Conservation (phyloP, 2,329 filamentous ascomycete genomes). For the Grosmannia penicillata region DNA sequence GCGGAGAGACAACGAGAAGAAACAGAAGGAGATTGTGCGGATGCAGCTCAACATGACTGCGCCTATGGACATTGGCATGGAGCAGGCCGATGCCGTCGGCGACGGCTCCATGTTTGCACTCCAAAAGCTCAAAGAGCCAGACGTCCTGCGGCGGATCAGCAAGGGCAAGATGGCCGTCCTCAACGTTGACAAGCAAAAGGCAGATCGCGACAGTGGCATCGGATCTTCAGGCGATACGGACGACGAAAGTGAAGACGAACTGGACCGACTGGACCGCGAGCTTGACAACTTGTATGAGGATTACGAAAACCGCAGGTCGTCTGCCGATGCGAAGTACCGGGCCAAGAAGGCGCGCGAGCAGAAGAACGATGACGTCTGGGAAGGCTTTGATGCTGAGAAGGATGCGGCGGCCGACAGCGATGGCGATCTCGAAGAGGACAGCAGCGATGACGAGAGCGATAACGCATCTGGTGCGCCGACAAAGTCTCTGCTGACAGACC, state of each 20-base stretch:
- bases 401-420: constrained; percentile 42
- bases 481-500: constrained; percentile 43
- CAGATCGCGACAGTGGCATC: constrained; percentile 45
- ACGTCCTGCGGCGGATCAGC: constrained; percentile 51
- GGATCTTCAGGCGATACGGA: constrained; percentile 40
- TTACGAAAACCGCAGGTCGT: constrained; percentile 67
- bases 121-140: constrained; percentile 64
- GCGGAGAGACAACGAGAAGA: constrained; percentile 80
- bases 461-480: constrained; percentile 21
- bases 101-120: constrained; percentile 78
- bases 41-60: constrained; percentile 97
- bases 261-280: constrained; percentile 68
- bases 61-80: constrained; percentile 89
- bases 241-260: constrained; percentile 60
- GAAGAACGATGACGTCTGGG: constrained; percentile 78
- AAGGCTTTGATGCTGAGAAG: constrained; percentile 55
- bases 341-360: constrained; percentile 79
- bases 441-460: constrained; percentile 46
- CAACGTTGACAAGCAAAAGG: constrained; percentile 23
- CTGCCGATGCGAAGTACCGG: constrained; percentile 71
- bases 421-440: constrained; percentile 40
- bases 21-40: constrained; percentile 85
- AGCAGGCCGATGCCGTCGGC: constrained; percentile 64
- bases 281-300: constrained; percentile 78
- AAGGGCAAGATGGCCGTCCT: constrained; percentile 67